Conservation (phyloP, 768 basidiomycete species). For the Tulasnella sp. region DNA sequence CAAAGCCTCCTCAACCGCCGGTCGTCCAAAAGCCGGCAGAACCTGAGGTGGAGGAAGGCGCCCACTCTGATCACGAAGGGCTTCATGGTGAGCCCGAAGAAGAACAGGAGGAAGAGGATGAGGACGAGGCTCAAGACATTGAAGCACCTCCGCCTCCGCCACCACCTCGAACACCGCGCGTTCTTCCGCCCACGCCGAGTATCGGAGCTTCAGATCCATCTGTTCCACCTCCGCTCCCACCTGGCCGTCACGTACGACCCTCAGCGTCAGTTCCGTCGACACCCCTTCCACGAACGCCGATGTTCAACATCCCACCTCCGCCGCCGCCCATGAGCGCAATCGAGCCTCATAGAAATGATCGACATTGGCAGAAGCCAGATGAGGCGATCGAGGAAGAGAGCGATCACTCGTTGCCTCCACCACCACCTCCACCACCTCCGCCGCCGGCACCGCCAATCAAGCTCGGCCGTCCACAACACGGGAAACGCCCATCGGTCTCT, state of each 20-base stretch:
- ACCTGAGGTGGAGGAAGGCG: constrained; percentile 13
- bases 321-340: constrained; percentile 6
- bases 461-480: neutral
- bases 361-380: neutral
- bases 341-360: neutral
- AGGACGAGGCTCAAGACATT: constrained; percentile 34
- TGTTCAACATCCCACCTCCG: constrained; percentile 27
- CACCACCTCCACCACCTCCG: constrained; percentile 18
- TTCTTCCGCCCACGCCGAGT: neutral
- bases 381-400: neutral
- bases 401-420: constrained; percentile 18
- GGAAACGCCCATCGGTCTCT: neutral
- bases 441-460: constrained; percentile 7
- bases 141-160: constrained; percentile 3
- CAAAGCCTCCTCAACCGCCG: constrained; percentile 19
- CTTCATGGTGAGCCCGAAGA: constrained; percentile 59
- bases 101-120: constrained; percentile 52
- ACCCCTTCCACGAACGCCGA: constrained; percentile 23
- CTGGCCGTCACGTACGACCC: constrained; percentile 6
- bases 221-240: constrained; percentile 15
- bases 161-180: neutral
- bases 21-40: neutral
- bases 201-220: neutral
- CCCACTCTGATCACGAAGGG: constrained; percentile 41
- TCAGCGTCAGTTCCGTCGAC: constrained; percentile 23